Conservation (phyloP, 192 early-diverging fungal species). For the Helicostylum pulchrum region DNA sequence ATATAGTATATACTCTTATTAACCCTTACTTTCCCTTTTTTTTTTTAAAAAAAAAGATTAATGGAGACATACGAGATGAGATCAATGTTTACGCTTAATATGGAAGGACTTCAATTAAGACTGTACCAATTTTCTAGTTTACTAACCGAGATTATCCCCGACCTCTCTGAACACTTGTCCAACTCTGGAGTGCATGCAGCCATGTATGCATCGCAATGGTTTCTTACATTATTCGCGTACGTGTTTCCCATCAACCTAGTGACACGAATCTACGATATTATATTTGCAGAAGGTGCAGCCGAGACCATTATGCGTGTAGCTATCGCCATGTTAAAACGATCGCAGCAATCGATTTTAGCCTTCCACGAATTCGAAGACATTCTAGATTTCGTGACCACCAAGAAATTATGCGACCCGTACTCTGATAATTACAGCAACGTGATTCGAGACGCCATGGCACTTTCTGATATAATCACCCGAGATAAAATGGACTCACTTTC, state of each 20-base stretch:
- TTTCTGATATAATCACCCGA: constrained; percentile 65
- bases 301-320: constrained; percentile 89
- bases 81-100: constrained; percentile 89
- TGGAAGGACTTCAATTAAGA: constrained; percentile 90
- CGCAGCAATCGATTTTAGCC: constrained; percentile 44
- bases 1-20: background rate
- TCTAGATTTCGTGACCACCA: constrained; percentile 66
- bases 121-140: constrained; percentile 84
- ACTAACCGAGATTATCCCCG: constrained; percentile 72
- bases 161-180: constrained; percentile 73
- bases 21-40: background rate
- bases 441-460: constrained; percentile 74
- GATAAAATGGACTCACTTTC: constrained; percentile 69
- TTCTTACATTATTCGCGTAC: constrained; percentile 96
- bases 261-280: constrained; percentile 87
- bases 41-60: constrained; percentile 37
- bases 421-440: constrained; percentile 55
- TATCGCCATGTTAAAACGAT: constrained; percentile 82
- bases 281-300: constrained; percentile 85
- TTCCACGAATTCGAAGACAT: constrained; percentile 70
- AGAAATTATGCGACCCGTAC: constrained; percentile 79
- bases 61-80: constrained; percentile 94
- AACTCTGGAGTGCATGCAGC: constrained; percentile 68
- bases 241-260: constrained; percentile 88
- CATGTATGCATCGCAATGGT: constrained; percentile 98